phyloP scores from a whole-genome alignment of 2,329 filamentous ascomycete genomes.

The Botrytis sinoallii region DNA sequence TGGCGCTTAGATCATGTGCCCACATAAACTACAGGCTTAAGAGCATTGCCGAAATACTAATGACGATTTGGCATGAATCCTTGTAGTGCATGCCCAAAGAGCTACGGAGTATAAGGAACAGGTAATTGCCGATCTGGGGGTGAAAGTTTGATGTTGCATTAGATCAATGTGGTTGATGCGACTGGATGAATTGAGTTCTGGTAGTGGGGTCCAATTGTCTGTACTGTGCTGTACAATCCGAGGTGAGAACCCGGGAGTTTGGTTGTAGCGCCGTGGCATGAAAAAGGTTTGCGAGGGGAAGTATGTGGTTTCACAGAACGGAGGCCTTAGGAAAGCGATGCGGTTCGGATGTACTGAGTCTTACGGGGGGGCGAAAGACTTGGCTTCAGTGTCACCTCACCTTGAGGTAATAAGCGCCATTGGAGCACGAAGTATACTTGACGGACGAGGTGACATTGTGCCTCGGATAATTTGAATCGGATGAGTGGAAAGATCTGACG shows the following conservation, averaged over 20 bases:
- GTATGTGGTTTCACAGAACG: not conserved
- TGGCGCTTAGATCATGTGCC: not conserved
- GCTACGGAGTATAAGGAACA: not conserved
- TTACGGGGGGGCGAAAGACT: not conserved
- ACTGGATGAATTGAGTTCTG: not conserved
- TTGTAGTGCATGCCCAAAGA: not conserved
- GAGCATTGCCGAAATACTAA: not conserved
- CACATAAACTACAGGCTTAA: not conserved
- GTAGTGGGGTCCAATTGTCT: not conserved
- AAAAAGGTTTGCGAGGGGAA: not conserved
- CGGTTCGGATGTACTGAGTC: not conserved
- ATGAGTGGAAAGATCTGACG: not conserved
- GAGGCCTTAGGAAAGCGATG: no score
- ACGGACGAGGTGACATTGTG: not conserved
- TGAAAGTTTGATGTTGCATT: not conserved
- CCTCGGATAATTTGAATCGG: not conserved
- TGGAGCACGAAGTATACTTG: not conserved
- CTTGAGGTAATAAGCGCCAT: not conserved
- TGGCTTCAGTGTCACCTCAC: not conserved
- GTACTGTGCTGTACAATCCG: not conserved
- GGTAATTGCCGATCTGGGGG: not conserved
- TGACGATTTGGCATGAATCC: not conserved
- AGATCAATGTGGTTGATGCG: not conserved
- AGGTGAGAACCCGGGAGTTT: conserved; percentile 4
- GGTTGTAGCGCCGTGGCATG: conserved; percentile 9